These are phyloP conservation scores for Lentinula boryana DNA, from an alignment of 768 basidiomycete genomes.

Conservation along the genomic window DNA sequence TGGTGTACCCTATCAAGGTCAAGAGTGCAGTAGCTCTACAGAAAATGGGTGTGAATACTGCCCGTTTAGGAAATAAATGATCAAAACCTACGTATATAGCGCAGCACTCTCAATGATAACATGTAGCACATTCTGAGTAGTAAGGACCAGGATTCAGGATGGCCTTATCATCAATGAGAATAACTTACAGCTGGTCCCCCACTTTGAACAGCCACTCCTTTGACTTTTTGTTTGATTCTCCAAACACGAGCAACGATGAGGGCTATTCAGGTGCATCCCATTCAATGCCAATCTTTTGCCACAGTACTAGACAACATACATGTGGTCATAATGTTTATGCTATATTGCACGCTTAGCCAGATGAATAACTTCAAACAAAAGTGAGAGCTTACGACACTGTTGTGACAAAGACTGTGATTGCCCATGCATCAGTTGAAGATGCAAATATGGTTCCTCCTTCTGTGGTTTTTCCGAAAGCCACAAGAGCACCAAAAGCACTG, in stretches of 20 bases:
- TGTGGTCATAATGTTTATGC: background rate
- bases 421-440: background rate
- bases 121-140: background rate
- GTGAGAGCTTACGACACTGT: background rate
- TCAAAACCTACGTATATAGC: background rate
- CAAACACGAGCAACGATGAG: background rate
- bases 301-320: background rate
- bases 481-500: background rate
- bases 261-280: background rate
- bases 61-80: background rate
- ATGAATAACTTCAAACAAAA: background rate
- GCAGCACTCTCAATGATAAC: conserved; percentile 1
- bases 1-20: background rate
- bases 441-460: background rate
- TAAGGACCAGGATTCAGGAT: no score
- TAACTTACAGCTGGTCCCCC: background rate
- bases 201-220: background rate
- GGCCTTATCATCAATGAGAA: background rate
- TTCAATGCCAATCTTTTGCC: background rate
- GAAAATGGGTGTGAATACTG: background rate
- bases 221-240: background rate
- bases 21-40: background rate
- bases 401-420: background rate
- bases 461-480: background rate
- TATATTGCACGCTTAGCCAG: background rate